Evolutionary conservation across 768 basidiomycete species (phyloP), one percentile per base, ranked within the genome.

Genomic region (Agrocybe pediades): DNA sequence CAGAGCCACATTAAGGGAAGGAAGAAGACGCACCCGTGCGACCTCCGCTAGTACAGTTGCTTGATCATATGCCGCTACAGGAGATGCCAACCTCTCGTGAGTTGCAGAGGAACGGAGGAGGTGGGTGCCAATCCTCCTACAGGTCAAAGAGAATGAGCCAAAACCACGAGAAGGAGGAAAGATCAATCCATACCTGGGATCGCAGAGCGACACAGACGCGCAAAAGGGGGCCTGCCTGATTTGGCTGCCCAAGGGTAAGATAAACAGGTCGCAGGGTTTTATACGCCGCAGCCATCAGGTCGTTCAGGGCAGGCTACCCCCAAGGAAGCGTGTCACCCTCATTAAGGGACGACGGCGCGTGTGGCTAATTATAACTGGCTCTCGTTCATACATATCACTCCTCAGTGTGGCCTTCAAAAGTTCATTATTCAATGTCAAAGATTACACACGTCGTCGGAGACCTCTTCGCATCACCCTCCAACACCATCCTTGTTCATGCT

Each of bases 401-500:
- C 19, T 20, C 15, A 42, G 17, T 7, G 41, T 9, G 9, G 41
- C 6, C n/a, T 41, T 41, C 41, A 41, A 41, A 6, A n/a, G n/a
- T 8, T n/a, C n/a, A 11, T 36, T 36, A 5, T 3, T 13, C 6
- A 21, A 47, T 54, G 45, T 42, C 53, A 20, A 41, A 65, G 46
- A 55, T 76, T 45, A 60, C 58, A 2, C 65, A 74, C 48, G 56
- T 72, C 43, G 63, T 60, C 24, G 73, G 70, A 11, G 71, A 74
- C 53, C 61, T 77, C 25, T 75, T 77, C 55, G 52, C 65, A 7
- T 71, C 74, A 6, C 74, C 75, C 7, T 40, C 58, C 13, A 62
- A 64, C 39, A 58, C 70, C 6, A 75, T 77, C 50, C 73, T 75
- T 3, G 65, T 75, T 1, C 74, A 75, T 15, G 73, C 75, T 1